Evolutionary conservation across 441 rosid genomes (phyloP), one percentile per base, ranked within the genome.

Genomic region (Mallotus japonicus): DNA sequence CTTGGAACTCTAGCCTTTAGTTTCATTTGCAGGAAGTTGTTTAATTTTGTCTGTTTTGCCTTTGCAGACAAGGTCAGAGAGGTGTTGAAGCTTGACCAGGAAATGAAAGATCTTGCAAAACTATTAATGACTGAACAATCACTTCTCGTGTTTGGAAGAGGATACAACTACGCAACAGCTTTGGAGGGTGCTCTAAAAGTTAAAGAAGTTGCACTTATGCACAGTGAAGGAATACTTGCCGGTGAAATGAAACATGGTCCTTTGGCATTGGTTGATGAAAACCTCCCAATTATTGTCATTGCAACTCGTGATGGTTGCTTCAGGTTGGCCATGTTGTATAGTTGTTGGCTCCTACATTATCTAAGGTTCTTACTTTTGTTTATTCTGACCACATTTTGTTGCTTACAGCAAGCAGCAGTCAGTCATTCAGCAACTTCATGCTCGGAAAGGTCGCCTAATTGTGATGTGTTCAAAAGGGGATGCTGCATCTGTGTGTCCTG

Each of bases 181-280:
- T 77, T 93, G 79, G 98, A 93, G 83, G 99, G 99, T 77, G 98
- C 99, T 46, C 72, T 90, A 66, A 93, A 93, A 78, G 98, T 95
- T 57, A 95, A 95, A 80, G 99, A 95, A 83, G 97, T 95, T 58
- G 83, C 97, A 57, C 95, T 95, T 34, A 95, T 95, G 98, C 99
- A 95, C 78, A 90, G 96, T 20, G 97, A 93, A 80, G 99, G 97
- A 50, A 87, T 91, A 69, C 95, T 93, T 66, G 97, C 97, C n/a
- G 92, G 99, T 76, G 99, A 93, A 81, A 93, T 95, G 99, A 95
- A 95, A 83, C 97, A 91, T 51, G 99, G 98, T 68, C 97, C 98
- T 76, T 79, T 95, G 79, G 98, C 99, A 37, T 77, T 93, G 56
- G 98, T 90, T 51, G 99, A 95, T 75, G 97, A 95, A 85, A 89